A percentile compares a stretch with the other conserved stretches of the same genome.
Conservation (phyloP, 2,329 filamentous ascomycete species). For the Beauveria rudraprayagi region DNA sequence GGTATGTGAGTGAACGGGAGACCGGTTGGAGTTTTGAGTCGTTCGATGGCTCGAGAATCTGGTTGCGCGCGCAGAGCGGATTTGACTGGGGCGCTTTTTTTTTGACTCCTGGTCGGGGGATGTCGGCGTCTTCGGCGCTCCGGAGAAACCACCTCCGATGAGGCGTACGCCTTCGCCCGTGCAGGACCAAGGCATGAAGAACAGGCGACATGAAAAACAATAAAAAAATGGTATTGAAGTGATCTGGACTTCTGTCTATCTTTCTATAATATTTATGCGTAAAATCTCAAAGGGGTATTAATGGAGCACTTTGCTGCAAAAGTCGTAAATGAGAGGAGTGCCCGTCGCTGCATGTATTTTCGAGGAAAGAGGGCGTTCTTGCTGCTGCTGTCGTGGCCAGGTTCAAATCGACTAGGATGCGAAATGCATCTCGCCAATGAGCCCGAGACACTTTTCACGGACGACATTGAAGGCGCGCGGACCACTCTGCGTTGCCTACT, state of each 20-base stretch:
- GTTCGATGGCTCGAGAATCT: background rate
- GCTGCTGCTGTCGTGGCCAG: background rate
- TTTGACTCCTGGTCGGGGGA: background rate
- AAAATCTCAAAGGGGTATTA: no score
- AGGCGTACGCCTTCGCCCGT: background rate
- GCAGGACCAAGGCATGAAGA: background rate
- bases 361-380: background rate
- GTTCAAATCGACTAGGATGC: background rate
- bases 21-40: background rate
- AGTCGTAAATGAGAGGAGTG: no score
- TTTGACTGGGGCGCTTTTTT: constrained; percentile 8
- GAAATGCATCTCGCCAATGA: background rate
- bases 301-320: no score
- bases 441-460: background rate
- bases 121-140: constrained; percentile 1
- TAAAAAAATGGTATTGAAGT: no score
- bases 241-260: no score
- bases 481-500: no score
- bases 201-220: no score
- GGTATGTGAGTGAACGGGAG: background rate
- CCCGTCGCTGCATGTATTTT: no score
- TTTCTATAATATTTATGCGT: no score
- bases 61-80: background rate
- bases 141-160: constrained; percentile 7
- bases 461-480: background rate